These are phyloP conservation scores for Striga hermonthica DNA, from an alignment of 305 asterid species.

Conservation along the genomic window DNA sequence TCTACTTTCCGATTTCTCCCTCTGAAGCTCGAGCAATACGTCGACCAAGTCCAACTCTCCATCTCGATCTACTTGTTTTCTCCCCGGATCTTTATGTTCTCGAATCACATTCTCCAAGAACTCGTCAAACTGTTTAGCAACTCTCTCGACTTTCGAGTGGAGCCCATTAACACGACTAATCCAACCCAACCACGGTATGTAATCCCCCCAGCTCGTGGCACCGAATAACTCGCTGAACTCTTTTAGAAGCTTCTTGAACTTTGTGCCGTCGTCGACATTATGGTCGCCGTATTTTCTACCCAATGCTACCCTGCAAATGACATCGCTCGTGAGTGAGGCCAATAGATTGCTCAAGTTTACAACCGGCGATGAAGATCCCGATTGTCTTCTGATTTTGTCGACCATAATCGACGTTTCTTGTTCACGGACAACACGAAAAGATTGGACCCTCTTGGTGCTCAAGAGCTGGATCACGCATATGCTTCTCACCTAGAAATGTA, in stretches of 20 bases:
- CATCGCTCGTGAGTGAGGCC: slow-evolving; percentile 11
- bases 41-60: slow-evolving; percentile 27
- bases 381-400: slow-evolving; percentile 17
- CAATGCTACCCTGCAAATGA: no score
- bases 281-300: no score
- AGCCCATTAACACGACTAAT: no score
- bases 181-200: slow-evolving; percentile 33
- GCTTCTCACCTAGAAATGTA: slow-evolving; percentile 29
- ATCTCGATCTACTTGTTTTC: neutral
- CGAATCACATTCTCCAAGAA: neutral
- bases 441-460: slow-evolving; percentile 49
- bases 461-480: slow-evolving; percentile 49
- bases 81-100: slow-evolving; percentile 10
- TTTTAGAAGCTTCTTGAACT: no score
- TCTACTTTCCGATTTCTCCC: neutral
- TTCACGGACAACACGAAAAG: slow-evolving; percentile 37
- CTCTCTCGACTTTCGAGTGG: no score
- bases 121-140: no score
- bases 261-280: no score
- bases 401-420: slow-evolving; percentile 42
- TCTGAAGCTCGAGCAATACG: slow-evolving; percentile 32
- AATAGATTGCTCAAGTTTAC: slow-evolving; percentile 33
- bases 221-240: no score
- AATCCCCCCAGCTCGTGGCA: slow-evolving; percentile 24
- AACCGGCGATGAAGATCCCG: neutral